Conservation (phyloP, 352 stramenopile species). For the Thraustochytrium sp. region DNA sequence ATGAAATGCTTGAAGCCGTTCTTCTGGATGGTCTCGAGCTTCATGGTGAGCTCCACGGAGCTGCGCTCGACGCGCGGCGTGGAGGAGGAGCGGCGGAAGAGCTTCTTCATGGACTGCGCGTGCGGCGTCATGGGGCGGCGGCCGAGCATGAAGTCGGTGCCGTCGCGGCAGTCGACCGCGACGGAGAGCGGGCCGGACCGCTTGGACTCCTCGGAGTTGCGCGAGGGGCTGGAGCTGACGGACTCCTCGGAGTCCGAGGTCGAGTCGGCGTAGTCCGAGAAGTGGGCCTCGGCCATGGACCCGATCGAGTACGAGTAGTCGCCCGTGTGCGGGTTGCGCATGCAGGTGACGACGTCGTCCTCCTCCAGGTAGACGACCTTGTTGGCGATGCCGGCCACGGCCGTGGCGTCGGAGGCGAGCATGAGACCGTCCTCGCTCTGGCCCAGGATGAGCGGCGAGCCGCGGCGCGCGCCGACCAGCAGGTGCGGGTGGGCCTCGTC, state of each 20-base stretch:
- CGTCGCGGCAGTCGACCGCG: neutral
- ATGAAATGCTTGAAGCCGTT: slow-evolving; percentile 68
- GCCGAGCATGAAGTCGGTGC: neutral
- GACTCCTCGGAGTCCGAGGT: neutral
- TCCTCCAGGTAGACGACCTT: slow-evolving; percentile 54
- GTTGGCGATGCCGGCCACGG: slow-evolving; percentile 51
- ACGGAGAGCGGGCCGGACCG: neutral
- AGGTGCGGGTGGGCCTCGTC: slow-evolving; percentile 45
- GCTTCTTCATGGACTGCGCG: slow-evolving; percentile 5
- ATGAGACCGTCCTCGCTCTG: slow-evolving; percentile 42
- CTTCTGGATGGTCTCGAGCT: slow-evolving; percentile 52
- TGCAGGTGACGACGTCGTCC: slow-evolving; percentile 47
- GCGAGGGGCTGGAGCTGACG: neutral
- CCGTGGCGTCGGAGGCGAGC: slow-evolving; percentile 50
- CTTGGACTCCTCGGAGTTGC: neutral
- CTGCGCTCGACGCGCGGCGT: neutral
- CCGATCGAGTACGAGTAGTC: slow-evolving; percentile 28
- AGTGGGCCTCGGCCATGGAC: slow-evolving; percentile 30
- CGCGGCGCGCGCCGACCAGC: slow-evolving; percentile 50
- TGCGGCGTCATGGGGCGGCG: neutral
- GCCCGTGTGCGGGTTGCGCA: neutral
- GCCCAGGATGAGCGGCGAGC: slow-evolving; percentile 52
- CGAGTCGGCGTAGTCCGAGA: slow-evolving; percentile 26
- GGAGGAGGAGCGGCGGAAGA: neutral
- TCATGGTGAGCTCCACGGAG: slow-evolving; percentile 46